Conservation (phyloP, 1,284 basidiomycete species). For the Irpex rosettiformis region DNA sequence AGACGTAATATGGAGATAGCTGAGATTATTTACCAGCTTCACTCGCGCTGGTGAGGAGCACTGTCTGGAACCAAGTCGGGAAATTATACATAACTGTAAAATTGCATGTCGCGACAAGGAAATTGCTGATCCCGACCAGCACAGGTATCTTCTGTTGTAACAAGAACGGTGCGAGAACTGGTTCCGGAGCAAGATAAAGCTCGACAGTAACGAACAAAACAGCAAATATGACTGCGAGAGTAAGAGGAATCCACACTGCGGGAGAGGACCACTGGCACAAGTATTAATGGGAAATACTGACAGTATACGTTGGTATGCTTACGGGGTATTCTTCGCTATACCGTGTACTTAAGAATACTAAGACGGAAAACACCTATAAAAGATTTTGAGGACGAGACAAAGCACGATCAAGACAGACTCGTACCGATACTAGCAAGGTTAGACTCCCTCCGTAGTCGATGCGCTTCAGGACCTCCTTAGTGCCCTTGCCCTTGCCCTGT, state of each 20-base stretch:
- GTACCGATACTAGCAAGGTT: constrained; percentile 56
- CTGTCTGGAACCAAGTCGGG: constrained; percentile 88
- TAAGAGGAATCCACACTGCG: constrained; percentile 54
- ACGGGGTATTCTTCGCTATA: constrained; percentile 67
- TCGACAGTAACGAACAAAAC: constrained; percentile 62
- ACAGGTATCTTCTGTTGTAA: constrained; percentile 67
- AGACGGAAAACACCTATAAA: constrained; percentile 56
- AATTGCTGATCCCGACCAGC: constrained; percentile 71
- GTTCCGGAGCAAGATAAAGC: constrained; percentile 62
- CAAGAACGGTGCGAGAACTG: constrained; percentile 69
- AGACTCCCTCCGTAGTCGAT: constrained; percentile 68
- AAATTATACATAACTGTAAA: constrained; percentile 78
- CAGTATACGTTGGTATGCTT: too few relatives aligned
- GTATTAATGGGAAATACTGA: not conserved
- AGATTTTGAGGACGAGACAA: not conserved
- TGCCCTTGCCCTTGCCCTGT: constrained; percentile 49
- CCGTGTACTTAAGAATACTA: constrained; percentile 67
- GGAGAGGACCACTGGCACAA: constrained; percentile 51
- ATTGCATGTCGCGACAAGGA: constrained; percentile 73
- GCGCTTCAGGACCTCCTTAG: constrained; percentile 50
- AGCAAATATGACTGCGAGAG: constrained; percentile 44
- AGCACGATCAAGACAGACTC: constrained; percentile 20
- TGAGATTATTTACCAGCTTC: constrained; percentile 32
- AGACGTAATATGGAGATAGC: constrained; percentile 15
- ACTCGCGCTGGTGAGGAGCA: constrained; percentile 67